Evolutionary conservation across 495 filamentous ascomycete species (phyloP), one percentile per base, ranked within the genome.

Genomic region (Aspergillus ostianus): DNA sequence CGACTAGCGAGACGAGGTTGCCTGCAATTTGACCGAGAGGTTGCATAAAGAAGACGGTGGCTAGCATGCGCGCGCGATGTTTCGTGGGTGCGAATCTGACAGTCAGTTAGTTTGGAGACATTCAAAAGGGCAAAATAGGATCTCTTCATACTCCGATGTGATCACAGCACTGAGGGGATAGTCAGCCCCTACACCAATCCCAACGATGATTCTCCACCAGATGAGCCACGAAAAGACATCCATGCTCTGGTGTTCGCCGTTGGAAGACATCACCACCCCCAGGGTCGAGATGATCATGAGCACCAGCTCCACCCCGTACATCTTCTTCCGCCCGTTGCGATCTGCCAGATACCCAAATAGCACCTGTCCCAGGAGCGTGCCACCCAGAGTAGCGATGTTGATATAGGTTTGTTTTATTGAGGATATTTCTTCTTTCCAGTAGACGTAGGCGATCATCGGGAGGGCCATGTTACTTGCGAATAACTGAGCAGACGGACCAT

Each of bases 381-480:
- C 86, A 0, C 70, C 65, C 0, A 89, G 70, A 0, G 85, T 88
- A 21, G 84, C 78, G 51, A 82, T 73, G 60, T 88, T 89, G 71
- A 90, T 83, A 55, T 76, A 71, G 4, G 76, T 75, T 3, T 73
- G 55, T 21, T 71, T 70, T n/a, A 70, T 56, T 0, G 76, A 76
- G 2, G 73, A 73, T 15, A 62, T 56, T 7, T 77, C 70, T 20
- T 79, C 63, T 41, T 74, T 71, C 77, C 84, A 88, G 69, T 89
- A 90, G 27, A 89, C 80, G 64, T 82, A 85, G 41, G 77, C 73
- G 17, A 89, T 72, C 68, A 83, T 84, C 0, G 87, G 85, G 2
- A 85, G 72, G 54, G 87, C 75, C 63, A 86, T 81, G 52, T 90
- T 90, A 61, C 79, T 85, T 20, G 84, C 83, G 62, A 90, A 90